Evolutionary conservation across 2,329 filamentous ascomycete genomes (phyloP), one percentile per base, ranked within the genome.

Genomic region (Decorospora gaudefroyi): DNA sequence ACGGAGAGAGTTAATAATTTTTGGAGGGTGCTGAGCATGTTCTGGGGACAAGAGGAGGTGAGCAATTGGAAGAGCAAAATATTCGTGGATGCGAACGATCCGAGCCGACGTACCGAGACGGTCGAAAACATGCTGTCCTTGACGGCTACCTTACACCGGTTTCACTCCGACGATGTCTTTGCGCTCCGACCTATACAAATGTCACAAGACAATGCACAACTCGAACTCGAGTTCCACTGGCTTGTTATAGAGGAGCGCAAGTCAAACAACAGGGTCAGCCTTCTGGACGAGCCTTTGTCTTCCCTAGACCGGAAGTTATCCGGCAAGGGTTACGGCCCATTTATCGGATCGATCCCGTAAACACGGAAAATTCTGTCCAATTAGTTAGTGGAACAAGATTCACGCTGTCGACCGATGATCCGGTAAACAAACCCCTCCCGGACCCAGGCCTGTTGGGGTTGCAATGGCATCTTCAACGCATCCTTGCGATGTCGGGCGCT

Each of bases 211-310:
- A 57, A 57, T 15, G 51, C 34, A 10, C 30, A 53, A 44, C 51
- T 57, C 42, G 49, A 53, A 31, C 29, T 57, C 9, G 53, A 57
- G 49, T 53, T 55, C 41, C 46, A 53, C 40, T 53, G 54, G 51
- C 49, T 55, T 29, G 42, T 38, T 35, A 36, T 42, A 31, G 40
- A 49, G 21, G 38, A 36, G 29, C 46, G 46, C 22, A 19, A 49
- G 18, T 34, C 37, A 46, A 48, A 11, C 7, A 12, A 17, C 21
- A 32, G 12, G 17, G 27, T 46, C 26, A 46, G 41, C 27, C 36
- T 29, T 8, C 42, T 55, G 46, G 26, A 12, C 12, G 26, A 30
- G 27, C 26, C 18, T 23, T 17, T n/a, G 26, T 30, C 35, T 15
- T 39, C 35, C 6, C 5, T 6, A 11, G 6, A 23, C 18, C 19